Evolutionary conservation across 495 filamentous ascomycete genomes (phyloP).

Genomic region (Penicillium ochrochloron): DNA sequence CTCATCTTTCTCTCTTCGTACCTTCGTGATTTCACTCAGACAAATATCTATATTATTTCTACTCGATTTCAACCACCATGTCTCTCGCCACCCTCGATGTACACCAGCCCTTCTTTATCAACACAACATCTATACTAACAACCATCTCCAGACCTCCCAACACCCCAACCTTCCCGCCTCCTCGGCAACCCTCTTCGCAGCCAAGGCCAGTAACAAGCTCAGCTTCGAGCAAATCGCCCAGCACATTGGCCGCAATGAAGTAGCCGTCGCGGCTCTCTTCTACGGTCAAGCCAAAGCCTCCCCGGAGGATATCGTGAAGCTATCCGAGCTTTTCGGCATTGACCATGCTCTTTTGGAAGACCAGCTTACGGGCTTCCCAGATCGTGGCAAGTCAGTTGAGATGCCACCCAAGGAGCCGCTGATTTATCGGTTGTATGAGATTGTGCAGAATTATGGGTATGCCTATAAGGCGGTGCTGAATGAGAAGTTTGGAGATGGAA

Average conservation of each 20-base stretch:
- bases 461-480: conserved; percentile 96
- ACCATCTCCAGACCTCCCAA: conserved; percentile 37
- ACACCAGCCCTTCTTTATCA: conserved; percentile 9
- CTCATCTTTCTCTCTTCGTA: neutral
- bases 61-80: conserved; percentile 32
- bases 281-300: conserved; percentile 89
- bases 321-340: conserved; percentile 70
- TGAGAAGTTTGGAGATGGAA: conserved; percentile 98
- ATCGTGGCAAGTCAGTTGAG: conserved; percentile 80
- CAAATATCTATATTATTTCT: neutral
- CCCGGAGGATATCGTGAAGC: conserved; percentile 73
- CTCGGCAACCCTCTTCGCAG: conserved; percentile 77
- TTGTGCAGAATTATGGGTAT: conserved; percentile 98
- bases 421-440: conserved; percentile 94
- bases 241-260: conserved; percentile 81
- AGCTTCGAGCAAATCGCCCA: conserved; percentile 82
- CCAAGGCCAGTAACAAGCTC: conserved; percentile 74
- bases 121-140: conserved; percentile 7
- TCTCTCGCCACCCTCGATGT: conserved; percentile 52
- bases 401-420: conserved; percentile 95
- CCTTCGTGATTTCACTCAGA: neutral
- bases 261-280: conserved; percentile 90
- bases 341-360: conserved; percentile 58
- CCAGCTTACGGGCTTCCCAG: conserved; percentile 74
- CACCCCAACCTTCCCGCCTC: conserved; percentile 66